Evolutionary conservation across 2,329 filamentous ascomycete genomes (phyloP), one percentile per base, ranked within the genome.

Genomic region (Shiraia bambusicola): DNA sequence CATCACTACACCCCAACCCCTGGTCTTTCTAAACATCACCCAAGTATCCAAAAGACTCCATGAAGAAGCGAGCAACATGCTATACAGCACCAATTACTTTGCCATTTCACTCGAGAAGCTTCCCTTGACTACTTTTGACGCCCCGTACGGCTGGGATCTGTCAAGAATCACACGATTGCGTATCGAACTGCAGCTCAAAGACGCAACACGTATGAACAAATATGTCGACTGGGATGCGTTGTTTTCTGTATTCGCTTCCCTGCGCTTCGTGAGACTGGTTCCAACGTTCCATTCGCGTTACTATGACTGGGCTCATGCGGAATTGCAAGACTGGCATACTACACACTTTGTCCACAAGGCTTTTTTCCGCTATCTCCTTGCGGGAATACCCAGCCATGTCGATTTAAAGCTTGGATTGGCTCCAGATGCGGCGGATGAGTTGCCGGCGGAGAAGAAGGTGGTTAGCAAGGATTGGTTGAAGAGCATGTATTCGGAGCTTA

Each of bases 41-140:
- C 54, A 47, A 19, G 48, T 52, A 2, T 65, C 60, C 1, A 52
- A 42, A 11, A 34, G 34, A 16, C 35, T 63, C 2, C 45, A 59
- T n/a, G 30, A 37, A 12, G 61, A 65, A 48, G 57, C 54, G 4
- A 54, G 44, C n/a, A 54, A 61, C 12, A 50, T 30, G 27, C 42
- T 65, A 29, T 65, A 65, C 44, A 49, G 54, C 17, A 51, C 45
- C 40, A 63, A 65, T 22, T 58, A 52, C 47, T 65, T 65, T 40
- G 56, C 56, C 8, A 47, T 65, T 6, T 56, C 57, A 2, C 47
- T 65, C 4, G 52, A 58, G 39, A 63, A 47, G 27, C 53, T 62
- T 6, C 55, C 55, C 0, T 19, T 45, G 0, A 54, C 53, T 0
- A 48, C 46, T 1, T 46, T 61, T 24, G 58, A 65, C 13, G 44